Base-by-base conservation (phyloP, 805 yeast genomes). In the Saccharomycopsis vini region DNA sequence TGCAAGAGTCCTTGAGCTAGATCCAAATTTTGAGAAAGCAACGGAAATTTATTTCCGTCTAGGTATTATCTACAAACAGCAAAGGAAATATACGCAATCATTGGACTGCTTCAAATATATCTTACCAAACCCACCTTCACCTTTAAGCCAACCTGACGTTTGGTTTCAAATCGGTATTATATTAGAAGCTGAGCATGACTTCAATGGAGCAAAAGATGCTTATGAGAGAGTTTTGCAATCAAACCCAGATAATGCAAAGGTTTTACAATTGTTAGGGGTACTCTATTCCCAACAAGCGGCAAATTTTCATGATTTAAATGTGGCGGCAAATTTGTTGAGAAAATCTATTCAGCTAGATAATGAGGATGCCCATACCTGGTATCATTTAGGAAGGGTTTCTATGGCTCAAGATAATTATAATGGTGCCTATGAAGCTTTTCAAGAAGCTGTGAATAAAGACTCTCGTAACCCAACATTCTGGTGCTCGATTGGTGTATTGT, bases 101-200 rank as follows among this genome's bases (percentile, higher is more conserved):
- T 69, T 92, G 47, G 97, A 92, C 61, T 92, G 97, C 61, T 92
- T 92, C 71, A 82, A 87, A 58, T 92, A 90, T 61, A 92, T 92
- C 50, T 65, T 92, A 52, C 71, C 79, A 46, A 82, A 81, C 62
- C 97, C 98, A 0, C 98, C 98, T 1, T 81, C 87, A 43, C 98
- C 98, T 1, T 69, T 92, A 51, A 89, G 97, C 38, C 95, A 87
- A 60, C 87, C 95, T 40, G 98, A 92, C 60, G 94, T 92, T 43
- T 92, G 97, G 97, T 92, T 92, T 68, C 98, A 92, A 65, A 84
- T 92, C 51, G 98, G 98, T 33, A 83, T 88, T 26, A 97, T 92
- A 2, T 72, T 92, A 55, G 98, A 92, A 62, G 95, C 84, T 59
- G 90, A 85, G 66, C 79, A 87, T 56, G 95, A 88, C 58, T 90